phyloP scores from a whole-genome alignment of 805 yeast species.

The Suhomyces kilbournensis region DNA sequence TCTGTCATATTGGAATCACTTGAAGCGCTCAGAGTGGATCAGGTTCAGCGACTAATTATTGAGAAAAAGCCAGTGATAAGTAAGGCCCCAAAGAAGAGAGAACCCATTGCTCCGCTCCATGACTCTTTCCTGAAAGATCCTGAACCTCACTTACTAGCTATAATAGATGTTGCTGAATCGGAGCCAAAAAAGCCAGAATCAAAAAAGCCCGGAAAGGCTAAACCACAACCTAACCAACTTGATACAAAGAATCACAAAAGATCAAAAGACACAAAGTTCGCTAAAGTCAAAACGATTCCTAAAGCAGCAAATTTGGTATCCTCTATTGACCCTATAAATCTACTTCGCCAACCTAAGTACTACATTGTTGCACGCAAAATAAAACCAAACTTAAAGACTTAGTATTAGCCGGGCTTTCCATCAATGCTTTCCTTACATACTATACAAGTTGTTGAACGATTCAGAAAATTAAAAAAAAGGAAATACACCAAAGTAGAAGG shows the following conservation, averaged over 20 bases:
- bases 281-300: neutral
- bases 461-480: neutral
- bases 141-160: neutral
- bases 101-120: neutral
- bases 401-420: neutral
- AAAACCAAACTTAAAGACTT: neutral
- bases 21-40: constrained; percentile 4
- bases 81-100: neutral
- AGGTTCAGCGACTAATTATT: constrained; percentile 4
- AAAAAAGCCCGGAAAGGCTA: neutral
- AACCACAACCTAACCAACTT: neutral
- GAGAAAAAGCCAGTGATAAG: constrained; percentile 2
- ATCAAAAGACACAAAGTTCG: neutral
- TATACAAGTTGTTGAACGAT: constrained; percentile 1
- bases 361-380: constrained; percentile 1
- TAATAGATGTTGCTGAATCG: neutral
- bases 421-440: constrained; percentile 1
- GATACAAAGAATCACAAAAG: too few species aligned
- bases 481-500: neutral
- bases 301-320: neutral
- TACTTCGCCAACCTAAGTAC: constrained; percentile 5
- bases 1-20: constrained; percentile 2
- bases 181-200: neutral
- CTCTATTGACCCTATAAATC: constrained; percentile 13
- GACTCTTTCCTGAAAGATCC: neutral